Base-by-base conservation (phyloP, 148 eudicot species). In the Cornus suecica region DNA sequence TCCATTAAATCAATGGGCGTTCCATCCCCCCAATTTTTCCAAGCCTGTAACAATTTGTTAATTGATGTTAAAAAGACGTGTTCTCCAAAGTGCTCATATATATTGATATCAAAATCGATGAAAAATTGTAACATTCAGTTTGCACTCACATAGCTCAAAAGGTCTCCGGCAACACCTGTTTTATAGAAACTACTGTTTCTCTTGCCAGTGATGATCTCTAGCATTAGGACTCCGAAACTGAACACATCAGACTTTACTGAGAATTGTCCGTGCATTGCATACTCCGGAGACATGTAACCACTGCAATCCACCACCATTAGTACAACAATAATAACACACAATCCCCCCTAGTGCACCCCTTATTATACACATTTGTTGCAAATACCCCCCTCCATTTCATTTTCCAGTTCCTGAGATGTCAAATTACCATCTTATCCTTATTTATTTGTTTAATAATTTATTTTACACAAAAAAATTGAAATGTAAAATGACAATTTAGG, bases 181-280 rank as follows among this genome's bases (percentile, higher is more conserved):
- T 66, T 27, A 41, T 60, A 70, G 30, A 83, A 79, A 13, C 63
- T 26, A 27, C 30, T 29, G 72, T 76, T 81, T 37, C 9, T 79
- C 31, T 71, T 74, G 34, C 94, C 94, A 42, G 79, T 80, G 16
- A 86, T 56, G 51, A 90, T 83, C 65, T 90, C 91, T 69, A 88
- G 48, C 18, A 90, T 54, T 16, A 90, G 34, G 8, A 88, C 79
- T 1, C 91, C 91, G 24, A 86, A 88, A 69, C 93, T 86, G 65
- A 75, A 90, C 10, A 88, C 87, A 70, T 88, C 91, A 1, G 91
- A 84, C 51, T 88, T 88, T 1, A 71, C 81, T 0, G 94, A 86
- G 60, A 84, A 86, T 13, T 70, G 25, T 24, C 90, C 90, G 2
- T 80, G 80, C 66, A 88, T 56, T 31, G 83, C 42, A 37, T 37